Evolutionary conservation across 306 rosid genomes (phyloP), one percentile per base, ranked within the genome.

Genomic region (Rubus idaeus): DNA sequence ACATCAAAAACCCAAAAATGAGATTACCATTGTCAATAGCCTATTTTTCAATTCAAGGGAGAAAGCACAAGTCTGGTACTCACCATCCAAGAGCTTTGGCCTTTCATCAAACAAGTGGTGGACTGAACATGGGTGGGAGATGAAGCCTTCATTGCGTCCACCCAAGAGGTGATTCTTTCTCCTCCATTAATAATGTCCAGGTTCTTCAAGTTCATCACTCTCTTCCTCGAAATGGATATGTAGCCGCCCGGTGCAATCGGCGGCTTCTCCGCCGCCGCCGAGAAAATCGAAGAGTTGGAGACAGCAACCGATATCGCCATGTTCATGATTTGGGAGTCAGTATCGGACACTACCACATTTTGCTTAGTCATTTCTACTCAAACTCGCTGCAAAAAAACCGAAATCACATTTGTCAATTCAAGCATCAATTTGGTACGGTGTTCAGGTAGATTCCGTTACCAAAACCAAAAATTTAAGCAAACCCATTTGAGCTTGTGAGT

Each of bases 111-210:
- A 56, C 92, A 84, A 80, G 91, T 46, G 5, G 90, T 49, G 42
- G 97, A 83, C 79, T 89, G 89, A 70, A 57, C 21, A 67, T 86
- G 91, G 45, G 95, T 86, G 0, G 98, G 98, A 51, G 98, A 94
- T 39, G 98, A 94, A 35, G 97, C 91, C 78, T 91, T 90, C 96
- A 94, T 90, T 52, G 98, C 89, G 82, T 94, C 98, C 60, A 94
- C 79, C 92, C 94, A 90, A 0, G 95, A 70, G 84, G 83, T 91
- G 73, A 88, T 87, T 87, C 89, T 85, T 16, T 80, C 87, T n/a
- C 83, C 90, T 2, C 89, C 98, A 77, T 91, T 76, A 40, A 52
- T 88, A 83, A 85, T 88, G 52, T 91, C 97, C 5, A 90, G 87
- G 83, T 89, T 90, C 85, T 81, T 88, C 46, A 89, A 55, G 70